Conservation (phyloP, 2,329 filamentous ascomycete species). For the Ceratocystis cacaofunesta region DNA sequence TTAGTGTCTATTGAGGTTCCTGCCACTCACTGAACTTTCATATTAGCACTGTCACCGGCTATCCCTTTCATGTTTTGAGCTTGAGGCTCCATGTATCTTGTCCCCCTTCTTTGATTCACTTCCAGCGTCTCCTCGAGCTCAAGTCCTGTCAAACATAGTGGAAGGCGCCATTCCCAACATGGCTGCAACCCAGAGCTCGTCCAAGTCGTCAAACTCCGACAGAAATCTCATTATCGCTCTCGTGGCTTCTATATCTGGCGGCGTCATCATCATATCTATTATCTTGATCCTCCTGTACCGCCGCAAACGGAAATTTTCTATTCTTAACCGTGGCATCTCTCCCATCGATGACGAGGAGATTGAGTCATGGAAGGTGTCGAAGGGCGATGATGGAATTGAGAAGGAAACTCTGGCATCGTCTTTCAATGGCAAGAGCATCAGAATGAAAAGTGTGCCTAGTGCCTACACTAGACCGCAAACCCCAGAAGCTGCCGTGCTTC, state of each 20-base stretch:
- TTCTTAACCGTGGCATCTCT: conserved; percentile 41
- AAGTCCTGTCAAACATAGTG: background rate
- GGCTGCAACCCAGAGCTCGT: background rate
- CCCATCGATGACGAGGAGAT: conserved; percentile 53
- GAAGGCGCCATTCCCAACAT: background rate
- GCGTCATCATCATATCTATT: conserved; percentile 25
- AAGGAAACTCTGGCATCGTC: conserved; percentile 19
- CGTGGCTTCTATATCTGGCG: conserved; percentile 34
- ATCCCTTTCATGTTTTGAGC: background rate
- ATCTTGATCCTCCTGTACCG: conserved; percentile 27
- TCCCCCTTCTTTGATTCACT: background rate
- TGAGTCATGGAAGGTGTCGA: conserved; percentile 42
- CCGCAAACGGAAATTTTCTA: conserved; percentile 26
- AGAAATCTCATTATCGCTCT: conserved; percentile 36
- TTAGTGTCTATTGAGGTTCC: background rate
- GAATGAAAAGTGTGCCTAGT: background rate
- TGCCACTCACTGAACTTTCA: background rate
- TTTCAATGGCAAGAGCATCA: background rate
- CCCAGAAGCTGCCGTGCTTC: background rate
- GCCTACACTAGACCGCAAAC: background rate
- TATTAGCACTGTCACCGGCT: background rate
- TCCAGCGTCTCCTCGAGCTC: background rate
- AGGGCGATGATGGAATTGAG: conserved; percentile 20
- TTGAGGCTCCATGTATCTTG: background rate
- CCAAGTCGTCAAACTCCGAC: conserved; percentile 20